A percentile compares a stretch with the other conserved stretches of the same genome.
Conservation (phyloP, 176 grass and related monocot species). For the Paspalum notatum region DNA sequence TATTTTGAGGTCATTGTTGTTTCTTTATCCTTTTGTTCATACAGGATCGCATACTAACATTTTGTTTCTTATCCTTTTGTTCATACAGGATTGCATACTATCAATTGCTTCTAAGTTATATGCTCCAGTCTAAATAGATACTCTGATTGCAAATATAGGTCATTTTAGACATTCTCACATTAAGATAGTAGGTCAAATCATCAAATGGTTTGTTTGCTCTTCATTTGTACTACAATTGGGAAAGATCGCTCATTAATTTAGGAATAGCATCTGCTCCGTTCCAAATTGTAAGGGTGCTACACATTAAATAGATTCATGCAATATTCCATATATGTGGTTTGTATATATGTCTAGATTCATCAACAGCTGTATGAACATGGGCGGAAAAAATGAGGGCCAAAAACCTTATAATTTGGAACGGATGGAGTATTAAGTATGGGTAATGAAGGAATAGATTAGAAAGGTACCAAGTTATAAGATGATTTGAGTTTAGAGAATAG, state of each 20-base stretch:
- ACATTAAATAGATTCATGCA: no score
- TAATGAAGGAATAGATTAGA: slow-evolving; percentile 6
- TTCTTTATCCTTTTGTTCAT: slow-evolving; percentile 32
- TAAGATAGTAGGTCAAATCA: background rate
- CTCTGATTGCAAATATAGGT: background rate
- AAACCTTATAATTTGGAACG: no score
- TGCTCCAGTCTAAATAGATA: background rate
- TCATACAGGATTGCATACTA: slow-evolving; percentile 20
- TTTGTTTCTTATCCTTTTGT: slow-evolving; percentile 30
- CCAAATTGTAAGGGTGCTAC: no score
- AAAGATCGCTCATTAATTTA: background rate
- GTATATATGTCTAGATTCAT: no score
- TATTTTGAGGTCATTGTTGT: slow-evolving; percentile 70
- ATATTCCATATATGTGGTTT: no score
- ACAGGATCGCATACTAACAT: slow-evolving; percentile 20
- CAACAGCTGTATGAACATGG: no score
- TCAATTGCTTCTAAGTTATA: slow-evolving; percentile 27
- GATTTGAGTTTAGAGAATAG: background rate
- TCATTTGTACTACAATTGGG: background rate
- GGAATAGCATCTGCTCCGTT: background rate
- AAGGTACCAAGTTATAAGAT: background rate
- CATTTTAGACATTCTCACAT: background rate
- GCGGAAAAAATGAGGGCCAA: no score
- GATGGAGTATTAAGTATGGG: background rate
- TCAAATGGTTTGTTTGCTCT: background rate